Conservation (phyloP, 768 basidiomycete genomes). For the Boletus sensibilis region DNA sequence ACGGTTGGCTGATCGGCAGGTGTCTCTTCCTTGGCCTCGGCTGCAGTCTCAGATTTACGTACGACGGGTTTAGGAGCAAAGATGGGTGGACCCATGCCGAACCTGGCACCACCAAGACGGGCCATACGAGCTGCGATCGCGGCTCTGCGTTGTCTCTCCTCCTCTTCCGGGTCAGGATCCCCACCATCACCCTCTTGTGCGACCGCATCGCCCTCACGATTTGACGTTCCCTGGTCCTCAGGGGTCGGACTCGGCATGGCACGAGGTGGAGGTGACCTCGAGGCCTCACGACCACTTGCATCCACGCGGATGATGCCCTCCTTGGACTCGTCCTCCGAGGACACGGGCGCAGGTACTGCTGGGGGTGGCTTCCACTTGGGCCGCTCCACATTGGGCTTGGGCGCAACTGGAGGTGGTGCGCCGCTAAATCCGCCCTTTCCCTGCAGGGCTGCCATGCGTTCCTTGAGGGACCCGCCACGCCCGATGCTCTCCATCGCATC, state of each 20-base stretch:
- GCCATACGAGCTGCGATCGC: constrained; percentile 93
- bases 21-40: constrained; percentile 26
- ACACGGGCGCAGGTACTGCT: constrained; percentile 39
- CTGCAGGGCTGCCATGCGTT: constrained; percentile 93
- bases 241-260: constrained; percentile 14
- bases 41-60: constrained; percentile 30
- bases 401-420: constrained; percentile 46
- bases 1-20: constrained; percentile 5
- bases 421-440: constrained; percentile 77
- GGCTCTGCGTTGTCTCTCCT: constrained; percentile 76
- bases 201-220: constrained; percentile 30
- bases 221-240: constrained; percentile 11
- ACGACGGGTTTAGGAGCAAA: constrained; percentile 55
- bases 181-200: constrained; percentile 23
- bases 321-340: constrained; percentile 43
- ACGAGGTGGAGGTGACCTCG: constrained; percentile 38
- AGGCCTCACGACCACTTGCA: constrained; percentile 24
- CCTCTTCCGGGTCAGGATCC: constrained; percentile 52
- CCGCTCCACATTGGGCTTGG: constrained; percentile 55
- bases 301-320: constrained; percentile 22
- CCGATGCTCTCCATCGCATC: constrained; percentile 89
- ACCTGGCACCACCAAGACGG: constrained; percentile 78
- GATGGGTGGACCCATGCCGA: constrained; percentile 77
- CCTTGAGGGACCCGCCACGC: constrained; percentile 78
- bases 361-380: constrained; percentile 89